Conservation (phyloP, 164 flowering plant species). For the Vitis riparia region DNA sequence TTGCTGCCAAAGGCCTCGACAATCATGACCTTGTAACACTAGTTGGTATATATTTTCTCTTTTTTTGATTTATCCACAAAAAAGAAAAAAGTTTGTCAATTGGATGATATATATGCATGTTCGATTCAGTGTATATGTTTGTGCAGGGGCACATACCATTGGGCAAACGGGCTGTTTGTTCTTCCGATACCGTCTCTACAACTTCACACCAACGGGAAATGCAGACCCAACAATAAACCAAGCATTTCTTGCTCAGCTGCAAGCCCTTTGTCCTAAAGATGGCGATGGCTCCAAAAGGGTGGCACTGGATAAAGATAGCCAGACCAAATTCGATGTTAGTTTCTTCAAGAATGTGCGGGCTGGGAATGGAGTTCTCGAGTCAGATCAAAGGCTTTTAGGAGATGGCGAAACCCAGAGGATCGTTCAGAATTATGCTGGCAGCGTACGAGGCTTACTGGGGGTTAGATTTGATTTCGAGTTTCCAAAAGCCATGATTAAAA, state of each 20-base stretch:
- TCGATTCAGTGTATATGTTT: neutral
- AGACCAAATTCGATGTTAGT: conserved; percentile 44
- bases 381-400: conserved; percentile 73
- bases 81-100: no score
- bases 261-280: conserved; percentile 43
- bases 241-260: conserved; percentile 37
- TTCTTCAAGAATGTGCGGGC: conserved; percentile 65
- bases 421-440: conserved; percentile 58
- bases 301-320: conserved; percentile 59
- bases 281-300: conserved; percentile 58
- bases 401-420: conserved; percentile 41
- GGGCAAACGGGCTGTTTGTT: conserved; percentile 66
- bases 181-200: conserved; percentile 67
- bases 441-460: conserved; percentile 59
- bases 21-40: conserved; percentile 76
- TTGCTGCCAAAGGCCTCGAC: conserved; percentile 64
- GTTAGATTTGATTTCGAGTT: conserved; percentile 55
- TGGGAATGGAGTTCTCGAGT: conserved; percentile 66
- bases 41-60: conserved; percentile 43
- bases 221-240: conserved; percentile 65
- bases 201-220: conserved; percentile 64
- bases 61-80: conserved; percentile 1
- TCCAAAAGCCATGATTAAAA: conserved; percentile 61
- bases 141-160: conserved; percentile 75
- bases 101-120: no score